These are phyloP conservation scores for Parafenestella ontariensis DNA, from an alignment of 2,329 filamentous ascomycete genomes.

Conservation along the genomic window DNA sequence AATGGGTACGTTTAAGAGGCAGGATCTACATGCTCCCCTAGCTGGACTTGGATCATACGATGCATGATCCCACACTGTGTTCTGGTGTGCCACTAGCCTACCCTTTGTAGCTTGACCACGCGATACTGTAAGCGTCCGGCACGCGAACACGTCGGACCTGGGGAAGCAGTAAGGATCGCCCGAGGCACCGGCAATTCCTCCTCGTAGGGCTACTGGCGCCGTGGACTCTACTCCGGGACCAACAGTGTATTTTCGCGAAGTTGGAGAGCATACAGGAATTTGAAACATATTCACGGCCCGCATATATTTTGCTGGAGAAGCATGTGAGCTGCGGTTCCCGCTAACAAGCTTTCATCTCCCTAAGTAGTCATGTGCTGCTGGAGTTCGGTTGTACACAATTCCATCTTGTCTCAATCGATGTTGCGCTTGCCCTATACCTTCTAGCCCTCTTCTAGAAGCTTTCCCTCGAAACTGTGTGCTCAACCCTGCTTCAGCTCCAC, in stretches of 20 bases:
- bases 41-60: not conserved
- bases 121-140: conserved; percentile 9
- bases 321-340: not conserved
- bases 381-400: not conserved
- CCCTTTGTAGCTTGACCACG: conserved; percentile 7
- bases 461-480: not conserved
- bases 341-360: conserved; percentile 18
- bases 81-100: not conserved
- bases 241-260: not conserved
- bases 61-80: not conserved
- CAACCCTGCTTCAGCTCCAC: not conserved
- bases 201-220: not conserved
- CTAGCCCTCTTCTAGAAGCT: not conserved
- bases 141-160: conserved; percentile 15
- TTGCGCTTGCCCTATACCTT: too few relatives aligned
- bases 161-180: conserved; percentile 16
- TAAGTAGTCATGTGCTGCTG: not conserved
- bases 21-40: not conserved
- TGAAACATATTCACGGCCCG: not conserved
- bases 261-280: not conserved
- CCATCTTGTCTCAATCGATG: too few relatives aligned
- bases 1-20: not conserved
- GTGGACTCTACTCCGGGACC: not conserved
- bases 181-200: conserved; percentile 21
- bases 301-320: not conserved